Evolutionary conservation across 768 basidiomycete species (phyloP), one percentile per base, ranked within the genome.

Genomic region (Amanita exitialis): DNA sequence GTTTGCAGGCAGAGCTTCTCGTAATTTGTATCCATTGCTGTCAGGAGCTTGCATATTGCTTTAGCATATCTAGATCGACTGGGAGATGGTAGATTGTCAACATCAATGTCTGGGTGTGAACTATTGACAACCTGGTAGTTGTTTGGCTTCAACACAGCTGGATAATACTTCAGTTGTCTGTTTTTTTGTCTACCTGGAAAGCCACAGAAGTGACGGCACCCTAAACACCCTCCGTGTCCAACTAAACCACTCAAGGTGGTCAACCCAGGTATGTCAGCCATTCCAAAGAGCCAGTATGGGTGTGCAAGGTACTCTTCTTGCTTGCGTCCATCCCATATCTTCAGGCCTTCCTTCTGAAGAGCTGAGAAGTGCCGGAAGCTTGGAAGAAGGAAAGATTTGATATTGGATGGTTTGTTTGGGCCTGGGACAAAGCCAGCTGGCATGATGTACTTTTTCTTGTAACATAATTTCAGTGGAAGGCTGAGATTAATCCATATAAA

Each of bases 81-180:
- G 18, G 49, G 36, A 10, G 37, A 18, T 39, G 32, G 16, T 13
- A 50, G 21, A 12, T 41, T 25, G 21, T 16, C 28, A 21, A 50
- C 36, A 43, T 50, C 49, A 18, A 50, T n/a, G 20, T 50, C 49
- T 20, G 49, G 49, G 23, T 50, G 49, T 3, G 18, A 25, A 20
- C 18, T 23, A 32, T 50, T 50, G 18, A 9, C n/a, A 12, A 50
- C 38, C 4, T 23, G 37, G 25, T 27, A 50, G 35, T 50, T 41
- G 16, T 9, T 23, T 3, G 49, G 49, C 12, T 27, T 23, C 13
- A 50, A 23, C 2, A 39, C 25, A 20, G 42, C 42, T 6, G 49
- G 25, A 32, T 50, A 50, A 42, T 50, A 50, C 27, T 4, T 50
- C 10, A 27, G 20, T 15, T 6, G 13, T 7, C 25, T 20, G 9